phyloP scores from a whole-genome alignment of 176 grass and related monocot species.

The Paspalum vaginatum region DNA sequence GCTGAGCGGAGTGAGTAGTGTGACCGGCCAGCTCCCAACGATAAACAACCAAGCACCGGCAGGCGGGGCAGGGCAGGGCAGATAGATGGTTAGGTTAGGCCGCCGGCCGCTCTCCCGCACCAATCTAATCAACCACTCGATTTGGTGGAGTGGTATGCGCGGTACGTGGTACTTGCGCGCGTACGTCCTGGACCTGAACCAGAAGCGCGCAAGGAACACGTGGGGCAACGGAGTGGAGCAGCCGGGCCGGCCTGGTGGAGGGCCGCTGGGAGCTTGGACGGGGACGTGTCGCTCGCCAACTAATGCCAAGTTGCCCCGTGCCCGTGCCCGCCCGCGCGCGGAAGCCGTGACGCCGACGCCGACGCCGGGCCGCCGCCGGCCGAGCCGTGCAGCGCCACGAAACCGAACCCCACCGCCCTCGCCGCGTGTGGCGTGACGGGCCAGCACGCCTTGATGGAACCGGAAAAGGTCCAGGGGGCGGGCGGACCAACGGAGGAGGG shows the following conservation, averaged over 20 bases:
- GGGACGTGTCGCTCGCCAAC: constrained; percentile 30
- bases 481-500: neutral
- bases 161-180: neutral
- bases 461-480: neutral
- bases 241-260: neutral
- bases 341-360: neutral
- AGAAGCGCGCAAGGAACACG: constrained; percentile 42
- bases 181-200: neutral
- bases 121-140: constrained; percentile 1
- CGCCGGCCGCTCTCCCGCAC: constrained; percentile 5
- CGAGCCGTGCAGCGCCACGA: neutral
- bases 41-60: constrained; percentile 32
- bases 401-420: neutral
- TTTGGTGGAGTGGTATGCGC: neutral
- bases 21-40: constrained; percentile 29
- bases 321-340: neutral
- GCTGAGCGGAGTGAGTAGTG: no score
- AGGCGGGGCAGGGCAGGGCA: neutral
- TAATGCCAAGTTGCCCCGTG: neutral
- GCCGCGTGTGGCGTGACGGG: neutral
- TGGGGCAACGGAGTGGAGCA: constrained; percentile 16
- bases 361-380: neutral
- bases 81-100: constrained; percentile 40
- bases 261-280: neutral
- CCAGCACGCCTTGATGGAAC: neutral